Evolutionary conservation across 2,329 filamentous ascomycete species (phyloP), one percentile per base, ranked within the genome.

Genomic region (Talaromyces atroroseus): DNA sequence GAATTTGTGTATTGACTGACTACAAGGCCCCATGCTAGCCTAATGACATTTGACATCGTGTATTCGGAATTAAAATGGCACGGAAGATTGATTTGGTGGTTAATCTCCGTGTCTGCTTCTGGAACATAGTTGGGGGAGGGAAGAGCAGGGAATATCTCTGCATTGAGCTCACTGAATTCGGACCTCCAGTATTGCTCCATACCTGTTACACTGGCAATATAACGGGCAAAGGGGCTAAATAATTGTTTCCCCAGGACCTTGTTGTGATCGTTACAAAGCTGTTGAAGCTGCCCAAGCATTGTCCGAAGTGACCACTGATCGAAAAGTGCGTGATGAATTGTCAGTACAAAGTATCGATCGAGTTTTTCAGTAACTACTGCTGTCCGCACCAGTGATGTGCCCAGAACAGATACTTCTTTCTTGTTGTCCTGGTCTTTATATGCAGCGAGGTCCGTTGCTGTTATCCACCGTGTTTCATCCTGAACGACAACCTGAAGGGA

Each of bases 401-500:
- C 74, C 29, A 74, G 70, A 18, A 66, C 61, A 36, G 68, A 65
- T 21, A 66, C 64, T 16, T 67, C 64, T 7, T 70, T 32, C 2
- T 66, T 59, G 29, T 64, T 54, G 10, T 57, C 59, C 42, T 69
- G 62, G 16, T 61, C 56, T 4, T 63, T 63, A 18, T 70, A 57
- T 29, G 74, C 71, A 0, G 60, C 56, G 4, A 64, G 58, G 10
- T 70, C 60, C 5, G 69, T 67, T 3, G 46, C 46, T 48, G 16
- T 24, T 26, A 11, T 26, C 21, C 21, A 24, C 20, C 12, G 8
- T 10, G 24, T 26, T n/a, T 26, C 16, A n/a, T 48, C 26, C 6
- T 75, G 49, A 3, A 77, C 70, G 11, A 71, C 72, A 56, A 77
- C 74, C 4, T 71, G 57, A 26, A 75, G 70, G 14, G 12, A 20